Conservation (phyloP, 352 stramenopile genomes). For the Globisporangium ultimum region DNA sequence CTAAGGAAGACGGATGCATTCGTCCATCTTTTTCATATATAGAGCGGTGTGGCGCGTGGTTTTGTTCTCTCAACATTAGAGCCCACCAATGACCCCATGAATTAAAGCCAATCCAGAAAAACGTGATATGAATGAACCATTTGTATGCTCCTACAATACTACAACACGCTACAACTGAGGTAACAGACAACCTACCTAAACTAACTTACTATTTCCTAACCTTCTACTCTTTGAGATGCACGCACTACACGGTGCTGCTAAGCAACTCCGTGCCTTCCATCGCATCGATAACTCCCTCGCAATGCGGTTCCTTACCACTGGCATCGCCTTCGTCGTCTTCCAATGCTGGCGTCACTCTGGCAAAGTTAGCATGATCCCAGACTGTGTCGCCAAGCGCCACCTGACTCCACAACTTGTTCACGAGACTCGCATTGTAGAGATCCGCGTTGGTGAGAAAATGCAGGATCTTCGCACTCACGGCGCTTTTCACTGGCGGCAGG, state of each 20-base stretch:
- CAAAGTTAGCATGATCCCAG: slow-evolving; percentile 81
- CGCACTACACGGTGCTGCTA: too few relatives aligned
- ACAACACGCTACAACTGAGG: too few relatives aligned
- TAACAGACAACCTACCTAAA: too few relatives aligned
- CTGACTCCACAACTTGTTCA: slow-evolving; percentile 80
- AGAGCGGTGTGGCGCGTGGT: neutral
- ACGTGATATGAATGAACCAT: too few relatives aligned
- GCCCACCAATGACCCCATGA: too few relatives aligned
- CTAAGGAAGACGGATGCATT: too few relatives aligned
- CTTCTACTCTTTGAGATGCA: too few relatives aligned
- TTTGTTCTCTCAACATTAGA: too few relatives aligned
- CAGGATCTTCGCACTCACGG: slow-evolving; percentile 62
- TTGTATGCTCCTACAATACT: too few relatives aligned
- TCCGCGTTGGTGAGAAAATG: slow-evolving; percentile 70
- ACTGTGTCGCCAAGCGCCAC: slow-evolving; percentile 66
- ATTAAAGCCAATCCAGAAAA: too few relatives aligned
- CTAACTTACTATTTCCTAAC: too few relatives aligned
- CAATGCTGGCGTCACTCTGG: slow-evolving; percentile 13
- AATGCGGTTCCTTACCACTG: neutral
- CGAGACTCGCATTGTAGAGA: slow-evolving; percentile 83
- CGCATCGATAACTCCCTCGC: neutral
- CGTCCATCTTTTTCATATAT: neutral
- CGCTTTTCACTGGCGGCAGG: slow-evolving; percentile 56
- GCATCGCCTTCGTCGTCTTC: slow-evolving; percentile 13
- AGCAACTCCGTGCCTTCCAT: too few relatives aligned